Conservation (phyloP, 78 protist genomes). For the Polysphondylium violaceum region DNA sequence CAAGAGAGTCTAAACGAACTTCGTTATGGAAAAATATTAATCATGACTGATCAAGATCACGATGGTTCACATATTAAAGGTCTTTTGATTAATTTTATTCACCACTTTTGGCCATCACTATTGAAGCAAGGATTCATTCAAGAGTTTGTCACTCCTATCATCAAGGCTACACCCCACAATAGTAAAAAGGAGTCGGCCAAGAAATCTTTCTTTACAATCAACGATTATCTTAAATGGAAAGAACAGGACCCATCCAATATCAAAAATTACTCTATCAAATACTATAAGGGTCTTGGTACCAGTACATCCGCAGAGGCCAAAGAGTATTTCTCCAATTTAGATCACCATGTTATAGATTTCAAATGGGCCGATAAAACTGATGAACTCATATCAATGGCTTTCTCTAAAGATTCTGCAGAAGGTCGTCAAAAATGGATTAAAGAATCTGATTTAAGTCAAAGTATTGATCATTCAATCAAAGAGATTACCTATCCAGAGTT, state of each 20-base stretch:
- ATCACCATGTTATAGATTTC: conserved; percentile 88
- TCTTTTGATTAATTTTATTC: conserved; percentile 97
- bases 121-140: conserved; percentile 93
- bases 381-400: conserved; percentile 87
- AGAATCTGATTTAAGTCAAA: conserved; percentile 39
- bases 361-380: conserved; percentile 68
- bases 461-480: conserved; percentile 53
- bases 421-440: conserved; percentile 97
- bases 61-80: conserved; percentile 99
- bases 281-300: conserved; percentile 99
- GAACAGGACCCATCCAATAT: not conserved
- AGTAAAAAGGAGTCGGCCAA: conserved; percentile 61
- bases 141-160: conserved; percentile 99
- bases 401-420: conserved; percentile 87
- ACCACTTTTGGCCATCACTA: conserved; percentile 98
- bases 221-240: conserved; percentile 74
- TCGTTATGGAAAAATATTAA: conserved; percentile 99
- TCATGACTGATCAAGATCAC: conserved; percentile 99
- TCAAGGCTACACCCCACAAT: too few relatives aligned
- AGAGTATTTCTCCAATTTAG: conserved; percentile 94
- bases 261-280: conserved; percentile 92
- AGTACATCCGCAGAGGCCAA: conserved; percentile 94
- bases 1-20: not conserved
- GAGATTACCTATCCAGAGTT: conserved; percentile 62
- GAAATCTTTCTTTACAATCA: conserved; percentile 96